Conservation (phyloP, 805 yeast species). For the Candida insectorum region DNA sequence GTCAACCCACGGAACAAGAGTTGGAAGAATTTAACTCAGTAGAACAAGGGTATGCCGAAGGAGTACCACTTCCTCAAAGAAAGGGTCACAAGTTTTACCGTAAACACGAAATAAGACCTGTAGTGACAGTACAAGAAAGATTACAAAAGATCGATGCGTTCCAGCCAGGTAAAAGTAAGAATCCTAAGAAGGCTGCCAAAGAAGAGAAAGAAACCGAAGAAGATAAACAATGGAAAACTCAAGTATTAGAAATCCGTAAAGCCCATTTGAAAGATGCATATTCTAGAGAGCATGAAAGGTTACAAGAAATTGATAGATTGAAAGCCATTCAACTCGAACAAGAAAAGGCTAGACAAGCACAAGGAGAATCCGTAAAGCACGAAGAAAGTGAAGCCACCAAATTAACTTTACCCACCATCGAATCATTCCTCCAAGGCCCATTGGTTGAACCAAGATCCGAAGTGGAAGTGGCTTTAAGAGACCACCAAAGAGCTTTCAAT, state of each 20-base stretch:
- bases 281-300: slow-evolving; percentile 47
- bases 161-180: too few relatives aligned
- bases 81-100: slow-evolving; percentile 46
- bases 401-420: slow-evolving; percentile 79
- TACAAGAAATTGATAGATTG: slow-evolving; percentile 36
- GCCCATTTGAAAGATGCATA: slow-evolving; percentile 64
- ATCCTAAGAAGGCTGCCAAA: slow-evolving; percentile 27
- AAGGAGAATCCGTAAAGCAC: slow-evolving; percentile 23
- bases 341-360: slow-evolving; percentile 16
- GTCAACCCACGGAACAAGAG: slow-evolving; percentile 45
- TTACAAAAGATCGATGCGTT: slow-evolving; percentile 47
- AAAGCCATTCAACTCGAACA: slow-evolving; percentile 25
- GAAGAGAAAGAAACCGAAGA: slow-evolving; percentile 27
- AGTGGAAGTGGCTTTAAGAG: slow-evolving; percentile 59
- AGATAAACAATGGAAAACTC: slow-evolving; percentile 43
- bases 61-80: slow-evolving; percentile 63
- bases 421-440: slow-evolving; percentile 61
- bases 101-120: slow-evolving; percentile 49
- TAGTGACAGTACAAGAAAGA: slow-evolving; percentile 57
- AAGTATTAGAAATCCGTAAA: slow-evolving; percentile 67
- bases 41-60: slow-evolving; percentile 66
- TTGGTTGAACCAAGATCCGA: slow-evolving; percentile 68
- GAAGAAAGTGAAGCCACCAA: slow-evolving; percentile 52
- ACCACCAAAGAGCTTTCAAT: slow-evolving; percentile 64
- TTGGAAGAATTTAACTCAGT: slow-evolving; percentile 42